A percentile compares a stretch with the other conserved stretches of the same genome.
Evolutionary conservation across 2,329 filamentous ascomycete genomes (phyloP).

Genomic region (Penicillium crustosum): DNA sequence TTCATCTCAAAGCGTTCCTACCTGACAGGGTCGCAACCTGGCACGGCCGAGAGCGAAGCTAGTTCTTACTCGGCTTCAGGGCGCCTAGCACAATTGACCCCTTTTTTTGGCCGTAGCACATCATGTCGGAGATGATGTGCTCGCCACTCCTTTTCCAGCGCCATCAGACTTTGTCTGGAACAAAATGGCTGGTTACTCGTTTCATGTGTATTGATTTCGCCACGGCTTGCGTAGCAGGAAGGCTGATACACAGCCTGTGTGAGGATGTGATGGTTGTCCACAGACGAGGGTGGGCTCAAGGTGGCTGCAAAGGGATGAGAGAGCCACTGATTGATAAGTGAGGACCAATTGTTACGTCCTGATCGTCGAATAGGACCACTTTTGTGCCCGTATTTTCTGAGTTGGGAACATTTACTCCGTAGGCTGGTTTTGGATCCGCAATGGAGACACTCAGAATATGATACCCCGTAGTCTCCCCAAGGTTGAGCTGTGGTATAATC

Average conservation of each 20-base stretch:
- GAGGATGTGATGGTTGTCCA: neutral
- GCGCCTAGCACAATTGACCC: neutral
- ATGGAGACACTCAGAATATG: neutral
- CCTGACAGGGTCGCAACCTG: neutral
- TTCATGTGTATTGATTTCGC: slow-evolving; percentile 7
- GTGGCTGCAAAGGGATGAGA: slow-evolving; percentile 2
- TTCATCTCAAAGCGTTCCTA: neutral
- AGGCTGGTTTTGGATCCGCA: neutral
- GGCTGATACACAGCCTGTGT: slow-evolving; percentile 17
- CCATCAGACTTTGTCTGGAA: neutral
- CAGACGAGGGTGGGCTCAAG: slow-evolving; percentile 3
- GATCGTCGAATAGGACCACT: slow-evolving; percentile 5
- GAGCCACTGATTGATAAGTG: slow-evolving; percentile 5
- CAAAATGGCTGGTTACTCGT: neutral
- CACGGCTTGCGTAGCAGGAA: slow-evolving; percentile 1
- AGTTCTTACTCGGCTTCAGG: neutral
- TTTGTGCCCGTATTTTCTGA: neutral
- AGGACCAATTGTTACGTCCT: neutral
- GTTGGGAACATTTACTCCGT: neutral
- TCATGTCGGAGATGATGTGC: neutral
- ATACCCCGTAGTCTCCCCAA: neutral
- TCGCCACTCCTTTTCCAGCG: neutral
- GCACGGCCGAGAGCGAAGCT: neutral
- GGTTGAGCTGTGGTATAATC: neutral
- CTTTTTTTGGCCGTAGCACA: neutral